Evolutionary conservation across 352 stramenopile genomes (phyloP), one percentile per base, ranked within the genome.

Genomic region (Phytophthora constricta): DNA sequence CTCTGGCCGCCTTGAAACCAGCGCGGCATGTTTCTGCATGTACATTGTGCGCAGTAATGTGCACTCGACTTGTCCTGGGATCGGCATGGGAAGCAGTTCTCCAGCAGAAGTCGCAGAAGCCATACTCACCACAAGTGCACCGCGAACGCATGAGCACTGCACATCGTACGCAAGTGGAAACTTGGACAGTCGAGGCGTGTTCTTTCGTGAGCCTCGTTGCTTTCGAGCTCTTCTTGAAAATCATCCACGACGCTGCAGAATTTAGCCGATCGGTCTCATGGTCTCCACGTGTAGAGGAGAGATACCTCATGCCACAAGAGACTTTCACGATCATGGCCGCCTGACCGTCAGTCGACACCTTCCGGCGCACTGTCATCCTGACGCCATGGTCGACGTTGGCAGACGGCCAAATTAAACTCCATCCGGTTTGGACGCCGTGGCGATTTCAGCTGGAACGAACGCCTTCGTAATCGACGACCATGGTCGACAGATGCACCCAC

Each of bases 401-500:
- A 42, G 31, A 37, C 31, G 13, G n/a, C n/a, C n/a, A 41, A 14
- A 41, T 14, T 41, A 14, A 4, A 49, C 5, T 14, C 13, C 46
- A n/a, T 23, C 46, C 14, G 23, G 19, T 17, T 37, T 7, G 3
- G 46, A n/a, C 11, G 2, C 11, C 4, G 46, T 11, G 31, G 7
- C 31, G 31, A 37, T 37, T 37, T 11, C 31, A 37, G 31, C 31
- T 37, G 31, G 31, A 20, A 39, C 27, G 28, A 3, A 17, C n/a
- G 17, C 10, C 17, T 23, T 4, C 26, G 48, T 26, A 39, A 43
- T 41, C 48, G 10, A 4, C 2, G 22, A 33, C 25, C 22, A n/a
- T 34, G n/a, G n/a, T 27, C 31, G 27, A 56, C 57, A 74, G 58
- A 39, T 67, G 49, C 54, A 65, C 58, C n/a, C 28, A 16, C 25